Conservation (phyloP, 768 basidiomycete genomes). For the Kwoniella dendrophila region DNA sequence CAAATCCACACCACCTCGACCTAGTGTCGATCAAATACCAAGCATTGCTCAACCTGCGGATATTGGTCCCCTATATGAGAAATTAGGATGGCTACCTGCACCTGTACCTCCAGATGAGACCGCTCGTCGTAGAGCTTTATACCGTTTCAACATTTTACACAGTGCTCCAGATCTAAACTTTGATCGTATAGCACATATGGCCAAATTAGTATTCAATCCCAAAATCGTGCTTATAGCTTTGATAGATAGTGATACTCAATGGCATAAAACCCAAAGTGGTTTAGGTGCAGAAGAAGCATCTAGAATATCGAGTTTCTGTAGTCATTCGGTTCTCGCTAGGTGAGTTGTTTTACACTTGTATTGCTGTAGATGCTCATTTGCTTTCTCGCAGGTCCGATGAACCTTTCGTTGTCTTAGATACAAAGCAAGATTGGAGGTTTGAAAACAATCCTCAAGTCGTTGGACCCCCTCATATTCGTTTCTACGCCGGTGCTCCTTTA, state of each 20-base stretch:
- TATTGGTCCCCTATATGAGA: slow-evolving; percentile 38
- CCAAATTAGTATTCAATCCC: slow-evolving; percentile 88
- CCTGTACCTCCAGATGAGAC: slow-evolving; percentile 83
- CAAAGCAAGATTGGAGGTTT: slow-evolving; percentile 83
- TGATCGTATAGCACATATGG: slow-evolving; percentile 88
- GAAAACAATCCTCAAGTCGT: slow-evolving; percentile 74
- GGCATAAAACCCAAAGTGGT: slow-evolving; percentile 83
- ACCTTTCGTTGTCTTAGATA: slow-evolving; percentile 81
- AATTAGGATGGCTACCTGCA: slow-evolving; percentile 63
- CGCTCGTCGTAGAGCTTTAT: slow-evolving; percentile 77
- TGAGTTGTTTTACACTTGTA: slow-evolving; percentile 53
- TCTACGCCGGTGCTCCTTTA: slow-evolving; percentile 89
- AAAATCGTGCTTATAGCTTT: slow-evolving; percentile 80
- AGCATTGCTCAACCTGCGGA: slow-evolving; percentile 28
- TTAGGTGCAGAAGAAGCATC: slow-evolving; percentile 59
- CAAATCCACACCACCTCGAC: neutral
- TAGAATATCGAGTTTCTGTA: slow-evolving; percentile 74
- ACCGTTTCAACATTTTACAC: slow-evolving; percentile 89
- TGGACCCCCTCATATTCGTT: slow-evolving; percentile 70
- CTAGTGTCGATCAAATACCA: slow-evolving; percentile 11
- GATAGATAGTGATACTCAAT: slow-evolving; percentile 82
- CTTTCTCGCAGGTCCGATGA: slow-evolving; percentile 63
- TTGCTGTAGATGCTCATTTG: slow-evolving; percentile 1
- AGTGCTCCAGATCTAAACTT: slow-evolving; percentile 86
- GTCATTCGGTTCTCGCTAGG: slow-evolving; percentile 79